Evolutionary conservation across 2,329 filamentous ascomycete species (phyloP), one percentile per base, ranked within the genome.

Genomic region (Colletotrichum sp.): DNA sequence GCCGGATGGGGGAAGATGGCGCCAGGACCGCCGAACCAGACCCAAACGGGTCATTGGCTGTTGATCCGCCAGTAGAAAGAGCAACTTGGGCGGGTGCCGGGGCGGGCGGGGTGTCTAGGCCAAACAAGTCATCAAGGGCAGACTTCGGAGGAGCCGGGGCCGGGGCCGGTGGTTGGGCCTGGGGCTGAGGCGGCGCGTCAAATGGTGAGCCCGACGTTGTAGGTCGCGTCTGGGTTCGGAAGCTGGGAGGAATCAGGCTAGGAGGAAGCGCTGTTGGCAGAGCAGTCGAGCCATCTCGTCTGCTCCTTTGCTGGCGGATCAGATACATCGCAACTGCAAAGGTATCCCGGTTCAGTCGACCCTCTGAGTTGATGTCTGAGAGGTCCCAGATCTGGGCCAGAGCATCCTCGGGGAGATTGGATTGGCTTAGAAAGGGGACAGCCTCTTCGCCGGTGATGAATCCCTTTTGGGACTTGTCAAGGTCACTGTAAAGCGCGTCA

Each of bases 321-420:
- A 99, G 88, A 81, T 97, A 97, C 96, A 99, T 98, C 67, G 97
- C 96, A 61, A 99, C 95, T 0, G 97, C 95, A 81, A 99, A 99
- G 79, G 98, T 96, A 77, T 99, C 97, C 78, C 91, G 92, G 61
- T 90, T 95, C 70, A 99, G 87, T 71, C 93, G 93, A 13, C 97
- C 97, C 78, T 96, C 94, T 9, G 95, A 97, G 80, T 95, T 95
- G 83, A 98, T 95, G 83, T 99, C 97, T 16, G 97, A 93, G 34
- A 99, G 90, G 82, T 99, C 97, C 97, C 97, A 99, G 76, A 99
- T 98, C 79, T 97, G 94, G 34, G 97, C 97, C 67, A 99, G 87
- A 12, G 91, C 91, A 79, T 98, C 96, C 81, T 98, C 96, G 1
- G 95, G 91, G 16, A 99, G 88, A 71, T 94, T 93, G 1, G 96